A percentile compares a stretch with the other conserved stretches of the same genome.
Conservation (phyloP, 208 protist species). For the Sergeia podlipaevii region DNA sequence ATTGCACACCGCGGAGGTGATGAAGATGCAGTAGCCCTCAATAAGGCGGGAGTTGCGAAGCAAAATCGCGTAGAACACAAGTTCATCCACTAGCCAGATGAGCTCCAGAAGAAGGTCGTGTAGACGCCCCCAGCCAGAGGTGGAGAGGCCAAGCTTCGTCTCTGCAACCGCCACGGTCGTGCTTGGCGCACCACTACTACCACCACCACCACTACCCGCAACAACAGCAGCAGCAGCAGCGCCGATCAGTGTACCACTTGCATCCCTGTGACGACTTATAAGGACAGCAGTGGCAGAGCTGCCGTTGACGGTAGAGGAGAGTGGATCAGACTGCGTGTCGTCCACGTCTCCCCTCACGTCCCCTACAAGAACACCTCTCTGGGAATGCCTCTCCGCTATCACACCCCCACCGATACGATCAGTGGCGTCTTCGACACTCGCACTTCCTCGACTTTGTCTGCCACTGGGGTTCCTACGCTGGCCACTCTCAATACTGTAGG, state of each 20-base stretch:
- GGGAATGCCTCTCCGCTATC: too few species aligned
- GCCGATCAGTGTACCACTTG: neutral
- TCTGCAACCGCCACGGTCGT: neutral
- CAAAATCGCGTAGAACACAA: conserved; percentile 73
- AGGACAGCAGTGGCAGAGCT: too few species aligned
- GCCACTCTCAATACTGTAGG: neutral
- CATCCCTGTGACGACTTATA: neutral
- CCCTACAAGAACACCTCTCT: too few species aligned
- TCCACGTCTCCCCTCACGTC: too few species aligned
- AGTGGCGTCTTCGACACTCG: too few species aligned
- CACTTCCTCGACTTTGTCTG: neutral
- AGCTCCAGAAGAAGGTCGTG: conserved; percentile 66
- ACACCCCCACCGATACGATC: too few species aligned
- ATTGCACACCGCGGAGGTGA: conserved; percentile 49
- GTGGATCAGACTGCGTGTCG: too few species aligned
- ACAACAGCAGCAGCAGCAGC: neutral
- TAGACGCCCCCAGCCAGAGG: conserved; percentile 18
- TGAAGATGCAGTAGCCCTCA: conserved; percentile 69
- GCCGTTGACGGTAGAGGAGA: too few species aligned
- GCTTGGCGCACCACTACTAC: conserved; percentile 2
- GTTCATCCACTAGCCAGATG: conserved; percentile 81
- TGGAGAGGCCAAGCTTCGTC: neutral
- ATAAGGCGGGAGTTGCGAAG: conserved; percentile 76
- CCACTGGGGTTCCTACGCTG: neutral
- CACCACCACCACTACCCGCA: neutral